Base-by-base conservation (phyloP, 1,139 yeast species). In the Debaryomyces coudertii region DNA sequence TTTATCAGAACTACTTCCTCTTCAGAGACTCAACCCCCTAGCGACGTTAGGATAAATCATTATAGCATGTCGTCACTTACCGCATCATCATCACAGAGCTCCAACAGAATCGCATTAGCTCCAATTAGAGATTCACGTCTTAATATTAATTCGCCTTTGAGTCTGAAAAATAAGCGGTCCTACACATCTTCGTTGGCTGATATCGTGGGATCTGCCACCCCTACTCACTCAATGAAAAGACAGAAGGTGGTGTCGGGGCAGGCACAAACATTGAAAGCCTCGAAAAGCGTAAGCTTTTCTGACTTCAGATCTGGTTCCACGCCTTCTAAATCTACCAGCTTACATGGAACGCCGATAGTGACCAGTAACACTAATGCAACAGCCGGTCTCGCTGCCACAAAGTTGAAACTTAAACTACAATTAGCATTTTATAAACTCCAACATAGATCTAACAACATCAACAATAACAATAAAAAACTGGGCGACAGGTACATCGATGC, bases 351-450 rank as follows among this genome's bases (percentile, higher is more conserved):
- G 20, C 25, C 36, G 5, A 9, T 18, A 9, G 39, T 23, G 8
- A 5, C 24, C 14, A 41, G 12, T 18, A 22, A 39, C 41, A 36
- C 43, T 14, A 62, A 58, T 47, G 66, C 62, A 43, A 53, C 62
- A 31, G 69, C 68, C 11, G 67, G 63, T 30, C 61, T 66, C 50
- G 76, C 82, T 24, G 90, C 92, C 11, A 74, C 85, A 42, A 79
- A 81, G 58, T 74, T 89, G 57, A 85, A 85, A 60, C 71, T 83
- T 55, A 82, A 92, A 56, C 75, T 90, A 33, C 87, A 84, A 59
- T 69, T 89, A 55, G 97, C 97, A 1, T 79, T 86, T 57, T 88
- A 82, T 69, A 89, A 88, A 61, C 79, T 87, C 47, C 79, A 66
- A 49, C 67, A 40, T 24, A 62, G 42, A 48, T 48, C 16, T 41